Evolutionary conservation across 1,284 basidiomycete species (phyloP).

Genomic region (Leccinum cinnamomeum): DNA sequence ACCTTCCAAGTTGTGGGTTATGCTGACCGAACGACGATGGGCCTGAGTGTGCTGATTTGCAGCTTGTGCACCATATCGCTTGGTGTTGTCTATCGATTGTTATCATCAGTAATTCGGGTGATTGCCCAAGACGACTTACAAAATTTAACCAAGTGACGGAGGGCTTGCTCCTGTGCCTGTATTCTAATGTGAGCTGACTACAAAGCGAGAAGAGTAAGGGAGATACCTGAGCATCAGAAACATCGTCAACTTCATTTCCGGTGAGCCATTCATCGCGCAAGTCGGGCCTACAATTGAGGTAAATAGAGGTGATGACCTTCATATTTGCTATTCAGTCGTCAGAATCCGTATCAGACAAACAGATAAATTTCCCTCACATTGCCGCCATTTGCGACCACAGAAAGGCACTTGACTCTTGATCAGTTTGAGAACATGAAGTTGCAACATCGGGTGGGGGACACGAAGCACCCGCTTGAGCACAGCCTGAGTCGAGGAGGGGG

Average conservation of each 20-base stretch:
- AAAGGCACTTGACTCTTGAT: conserved; percentile 99
- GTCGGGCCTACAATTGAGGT: conserved; percentile 95
- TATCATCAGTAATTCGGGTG: conserved; percentile 4
- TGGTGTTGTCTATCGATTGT: conserved; percentile 63
- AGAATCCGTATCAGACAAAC: conserved; percentile 9
- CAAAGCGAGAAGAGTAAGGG: not conserved
- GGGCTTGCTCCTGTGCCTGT: conserved; percentile 94
- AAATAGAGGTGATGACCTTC: conserved; percentile 99
- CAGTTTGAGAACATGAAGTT: conserved; percentile 95
- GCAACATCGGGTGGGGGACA: conserved; percentile 92
- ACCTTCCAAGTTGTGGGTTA: conserved; percentile 77
- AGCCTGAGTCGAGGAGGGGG: conserved; percentile 51
- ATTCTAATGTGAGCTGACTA: conserved; percentile 11
- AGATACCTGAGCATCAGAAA: conserved; percentile 74
- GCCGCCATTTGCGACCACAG: conserved; percentile 97
- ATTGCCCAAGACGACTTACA: conserved; percentile 52
- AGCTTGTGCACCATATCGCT: conserved; percentile 74
- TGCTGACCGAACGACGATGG: conserved; percentile 75
- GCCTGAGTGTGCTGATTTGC: conserved; percentile 52
- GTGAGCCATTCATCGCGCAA: conserved; percentile 98
- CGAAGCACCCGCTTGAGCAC: conserved; percentile 93
- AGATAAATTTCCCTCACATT: conserved; percentile 58
- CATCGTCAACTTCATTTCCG: conserved; percentile 90
- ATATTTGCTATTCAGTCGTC: conserved; percentile 76
- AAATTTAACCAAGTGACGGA: conserved; percentile 92